Base-by-base conservation (phyloP, 768 basidiomycete species). In the Boletus vermiculosoides region DNA sequence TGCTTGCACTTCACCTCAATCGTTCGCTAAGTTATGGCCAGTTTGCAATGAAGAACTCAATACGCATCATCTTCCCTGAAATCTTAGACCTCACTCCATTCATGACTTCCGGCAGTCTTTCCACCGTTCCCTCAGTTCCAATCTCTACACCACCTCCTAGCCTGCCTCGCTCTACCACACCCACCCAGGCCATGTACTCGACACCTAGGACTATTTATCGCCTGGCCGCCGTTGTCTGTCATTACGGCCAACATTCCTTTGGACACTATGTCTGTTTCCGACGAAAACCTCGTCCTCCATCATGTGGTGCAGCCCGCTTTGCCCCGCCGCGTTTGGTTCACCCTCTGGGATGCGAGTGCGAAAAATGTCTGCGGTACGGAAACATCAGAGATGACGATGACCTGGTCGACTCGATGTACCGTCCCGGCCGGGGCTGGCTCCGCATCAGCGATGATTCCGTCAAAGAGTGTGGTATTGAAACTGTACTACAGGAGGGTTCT, bases 211-310 rank as follows among this genome's bases (percentile, higher is more conserved):
- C 85, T n/a, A 76, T 95, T 36, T 98, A 98, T 72, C 84, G 94
- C 45, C 82, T 98, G 36, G 73, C 85, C 2, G 86, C 92, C 11
- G 85, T 91, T 31, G 94, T 98, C 16, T 93, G 93, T 63, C 96
- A 98, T 72, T 96, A 87, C 67, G 96, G 96, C 15, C 84, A 87
- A 52, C 94, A 97, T 67, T 88, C 88, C 5, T 95, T 90, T 67
- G 96, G 96, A 6, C 96, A 99, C 69, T 99, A 96, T 69, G 83
- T 98, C 61, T 93, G 90, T 63, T 96, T 86, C 69, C 82, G 97
- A 16, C 80, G 95, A 46, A 91, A 88, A 72, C 94, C 94, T 0
- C 79, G 80, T 37, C 78, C 77, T 40, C 66, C 73, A 16, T 64
- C 73, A 4, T 63, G 73, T 23, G 75, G 75, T 2, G 53, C 70